Base-by-base conservation (phyloP, 2,329 filamentous ascomycete genomes). In the Fusarium chuoi region DNA sequence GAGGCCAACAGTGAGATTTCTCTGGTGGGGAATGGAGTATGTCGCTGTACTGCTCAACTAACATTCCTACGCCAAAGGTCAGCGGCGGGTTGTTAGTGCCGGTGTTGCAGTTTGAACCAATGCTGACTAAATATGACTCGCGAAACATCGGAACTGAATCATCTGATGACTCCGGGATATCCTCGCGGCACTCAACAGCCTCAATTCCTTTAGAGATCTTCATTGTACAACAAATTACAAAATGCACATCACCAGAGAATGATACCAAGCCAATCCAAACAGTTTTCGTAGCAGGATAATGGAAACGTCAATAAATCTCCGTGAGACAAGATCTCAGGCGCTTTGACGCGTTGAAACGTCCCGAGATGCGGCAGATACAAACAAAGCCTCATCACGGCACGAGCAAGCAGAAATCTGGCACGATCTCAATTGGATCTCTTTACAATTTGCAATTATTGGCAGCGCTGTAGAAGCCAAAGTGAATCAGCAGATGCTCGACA, bases 91-190 rank as follows among this genome's bases (percentile, higher is more conserved):
- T 35, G 39, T 22, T 48, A 58, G 55, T 36, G 8, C 7, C 5
- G 22, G 26, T 42, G 52, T 59, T 15, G 24, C 18, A 14, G 26
- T 17, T 17, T 17, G 20, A 7, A 12, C 9, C 3, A 41, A 54
- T 41, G 46, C 52, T 69, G 39, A 51, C 57, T 45, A 33, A 42
- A 26, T 8, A 7, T 18, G 11, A 10, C 41, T 72, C 71, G 71
- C 22, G 62, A 56, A 68, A 62, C 26, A 30, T 41, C 71, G 71
- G 67, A 65, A 64, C 22, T 17, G 45, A 68, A 68, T 68, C 55
- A 38, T 33, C 67, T 55, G 54, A 70, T 56, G 36, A 8, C 24
- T 49, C 71, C 71, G 56, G 30, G 5, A 68, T 49, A 52, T 74
- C 69, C 42, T 68, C 71, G 71, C 42, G 42, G 18, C 33, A 39